Evolutionary conservation across 257 asterid genomes (phyloP).

Genomic region (Echium plantagineum): DNA sequence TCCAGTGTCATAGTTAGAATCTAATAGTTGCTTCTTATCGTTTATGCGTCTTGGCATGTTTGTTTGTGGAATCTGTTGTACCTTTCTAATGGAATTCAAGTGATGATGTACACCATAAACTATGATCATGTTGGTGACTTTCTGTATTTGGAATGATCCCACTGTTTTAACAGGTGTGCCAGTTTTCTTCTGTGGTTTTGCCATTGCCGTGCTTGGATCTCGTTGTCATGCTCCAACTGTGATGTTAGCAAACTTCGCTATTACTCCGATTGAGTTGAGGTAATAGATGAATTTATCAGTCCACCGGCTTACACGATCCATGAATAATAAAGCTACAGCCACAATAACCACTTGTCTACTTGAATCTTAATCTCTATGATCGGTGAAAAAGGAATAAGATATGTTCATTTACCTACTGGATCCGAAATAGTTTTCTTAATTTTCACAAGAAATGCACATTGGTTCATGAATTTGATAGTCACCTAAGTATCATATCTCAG

Average conservation of each 20-base stretch:
- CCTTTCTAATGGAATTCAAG: neutral
- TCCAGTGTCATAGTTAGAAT: too few species aligned
- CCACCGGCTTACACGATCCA: neutral
- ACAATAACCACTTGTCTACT: too few species aligned
- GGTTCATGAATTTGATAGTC: neutral
- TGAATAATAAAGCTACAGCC: neutral
- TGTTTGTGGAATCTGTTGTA: neutral
- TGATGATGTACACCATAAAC: neutral
- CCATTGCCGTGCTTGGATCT: conserved; percentile 67
- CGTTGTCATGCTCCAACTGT: conserved; percentile 86
- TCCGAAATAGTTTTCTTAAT: neutral
- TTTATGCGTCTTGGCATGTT: neutral
- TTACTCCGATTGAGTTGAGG: conserved; percentile 88
- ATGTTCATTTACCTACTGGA: neutral
- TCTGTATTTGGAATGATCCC: neutral
- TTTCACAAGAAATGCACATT: neutral
- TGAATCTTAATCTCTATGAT: neutral
- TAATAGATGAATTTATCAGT: conserved; percentile 6
- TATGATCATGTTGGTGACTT: neutral
- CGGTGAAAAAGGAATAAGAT: neutral
- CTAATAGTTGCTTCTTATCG: too few species aligned
- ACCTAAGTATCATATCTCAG: neutral
- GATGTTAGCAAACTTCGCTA: conserved; percentile 73
- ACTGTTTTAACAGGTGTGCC: conserved; percentile 52
- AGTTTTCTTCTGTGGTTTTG: conserved; percentile 72